These are phyloP conservation scores for Myxozyma mucilagina DNA, from an alignment of 805 yeast genomes.

Conservation along the genomic window DNA sequence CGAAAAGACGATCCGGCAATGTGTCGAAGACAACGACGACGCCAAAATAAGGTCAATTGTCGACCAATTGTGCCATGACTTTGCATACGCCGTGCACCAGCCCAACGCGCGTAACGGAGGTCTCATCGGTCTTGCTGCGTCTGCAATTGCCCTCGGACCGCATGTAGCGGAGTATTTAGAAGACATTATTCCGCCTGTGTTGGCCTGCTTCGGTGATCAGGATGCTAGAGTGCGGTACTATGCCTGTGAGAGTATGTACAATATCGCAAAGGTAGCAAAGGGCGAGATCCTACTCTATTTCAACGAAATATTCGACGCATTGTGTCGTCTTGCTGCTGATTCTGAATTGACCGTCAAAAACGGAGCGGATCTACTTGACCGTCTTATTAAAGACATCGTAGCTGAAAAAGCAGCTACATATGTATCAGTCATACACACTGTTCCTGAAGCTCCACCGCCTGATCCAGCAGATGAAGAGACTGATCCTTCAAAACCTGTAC, in stretches of 20 bases:
- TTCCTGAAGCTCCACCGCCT: conserved; percentile 22
- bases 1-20: conserved; percentile 74
- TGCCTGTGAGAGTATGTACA: conserved; percentile 94
- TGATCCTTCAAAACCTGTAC: conserved; percentile 37
- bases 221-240: conserved; percentile 96
- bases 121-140: conserved; percentile 91
- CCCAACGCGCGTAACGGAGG: conserved; percentile 94
- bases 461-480: conserved; percentile 24
- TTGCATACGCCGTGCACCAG: conserved; percentile 79
- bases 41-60: conserved; percentile 62
- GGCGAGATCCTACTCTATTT: conserved; percentile 90
- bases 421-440: conserved; percentile 62
- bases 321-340: conserved; percentile 56
- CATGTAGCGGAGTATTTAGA: conserved; percentile 83
- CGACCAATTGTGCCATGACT: conserved; percentile 72
- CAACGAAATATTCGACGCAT: conserved; percentile 91
- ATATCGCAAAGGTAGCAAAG: conserved; percentile 93
- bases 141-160: conserved; percentile 86
- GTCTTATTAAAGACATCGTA: conserved; percentile 89
- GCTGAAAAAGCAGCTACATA: conserved; percentile 91
- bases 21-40: conserved; percentile 59
- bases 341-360: conserved; percentile 86
- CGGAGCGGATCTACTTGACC: conserved; percentile 90
- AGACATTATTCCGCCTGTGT: conserved; percentile 85
- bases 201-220: conserved; percentile 94